These are phyloP conservation scores for Elaphomyces granulatus DNA, from an alignment of 495 filamentous ascomycete species.

Conservation along the genomic window DNA sequence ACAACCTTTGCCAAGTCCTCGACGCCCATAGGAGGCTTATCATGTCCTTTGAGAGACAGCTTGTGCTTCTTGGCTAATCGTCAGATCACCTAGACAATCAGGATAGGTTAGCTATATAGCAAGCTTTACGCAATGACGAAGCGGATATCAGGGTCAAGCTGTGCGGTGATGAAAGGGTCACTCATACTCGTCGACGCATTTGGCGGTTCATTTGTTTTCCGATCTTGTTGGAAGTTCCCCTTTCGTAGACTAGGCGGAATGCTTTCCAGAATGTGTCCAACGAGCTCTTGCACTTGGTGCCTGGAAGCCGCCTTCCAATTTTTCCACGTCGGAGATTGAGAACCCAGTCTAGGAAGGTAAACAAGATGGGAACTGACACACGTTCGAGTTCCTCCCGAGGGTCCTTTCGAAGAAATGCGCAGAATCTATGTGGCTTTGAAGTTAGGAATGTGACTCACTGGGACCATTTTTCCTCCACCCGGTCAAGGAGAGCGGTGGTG, in stretches of 20 bases:
- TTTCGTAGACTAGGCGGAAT: conserved; percentile 18
- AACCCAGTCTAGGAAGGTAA: conserved; percentile 20
- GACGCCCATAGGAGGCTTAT: conserved; percentile 16
- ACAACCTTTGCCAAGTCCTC: conserved; percentile 15
- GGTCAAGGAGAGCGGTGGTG: conserved; percentile 17
- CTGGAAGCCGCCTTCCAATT: conserved; percentile 13
- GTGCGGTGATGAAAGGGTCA: no score
- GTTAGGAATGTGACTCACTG: background rate
- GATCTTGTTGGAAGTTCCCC: conserved; percentile 14
- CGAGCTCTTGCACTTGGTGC: conserved; percentile 14
- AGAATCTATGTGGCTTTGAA: conserved; percentile 12
- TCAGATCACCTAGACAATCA: conserved; percentile 13
- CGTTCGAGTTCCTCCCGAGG: conserved; percentile 9
- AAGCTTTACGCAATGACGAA: no score
- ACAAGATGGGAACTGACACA: conserved; percentile 12
- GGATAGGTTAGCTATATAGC: no score
- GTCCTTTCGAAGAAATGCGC: conserved; percentile 13
- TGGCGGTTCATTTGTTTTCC: conserved; percentile 12
- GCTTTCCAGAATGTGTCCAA: conserved; percentile 19
- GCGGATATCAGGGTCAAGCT: no score
- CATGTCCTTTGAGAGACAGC: conserved; percentile 10
- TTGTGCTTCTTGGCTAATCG: conserved; percentile 12
- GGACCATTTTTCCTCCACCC: conserved; percentile 13
- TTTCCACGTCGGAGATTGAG: conserved; percentile 18
- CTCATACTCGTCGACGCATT: conserved; percentile 12